Base-by-base conservation (phyloP, 169 alveolate genomes). In the Plasmodium billcollinsi region DNA sequence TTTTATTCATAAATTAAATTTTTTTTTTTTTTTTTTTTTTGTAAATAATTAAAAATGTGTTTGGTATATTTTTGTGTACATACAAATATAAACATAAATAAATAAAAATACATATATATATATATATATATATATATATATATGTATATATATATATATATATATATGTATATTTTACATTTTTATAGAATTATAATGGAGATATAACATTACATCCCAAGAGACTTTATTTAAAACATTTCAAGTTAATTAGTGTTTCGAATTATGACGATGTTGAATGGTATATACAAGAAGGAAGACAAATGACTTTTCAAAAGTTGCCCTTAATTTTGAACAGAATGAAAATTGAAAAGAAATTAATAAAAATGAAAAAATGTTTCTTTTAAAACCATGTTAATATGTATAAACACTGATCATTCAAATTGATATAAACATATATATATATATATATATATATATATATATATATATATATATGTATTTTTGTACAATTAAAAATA, bases 141-240 rank as follows among this genome's bases (percentile, higher is more conserved):
- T 9, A 59, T 26, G 2, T 20, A 8, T 18, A 9, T 12, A 59
- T 18, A 12, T 59, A 59, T 59, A 18, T 15, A 52, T 14, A 54
- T 54, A 15, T 52, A n/a, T 54, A 54, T 18, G 12, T 18, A 4
- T 9, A 59, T 26, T 0, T 20, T 43, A n/a, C 29, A 18, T 1
- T 58, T 47, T 66, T 26, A n/a, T 90, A 93, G 94, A 88, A 90
- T 9, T 93, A 93, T 94, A 73, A 90, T 33, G 95, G 95, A 18
- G 95, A 93, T 65, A 67, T 93, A 39, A 93, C 95, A 8, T 73
- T 93, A 61, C 94, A 73, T 50, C 95, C 95, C 33, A 88, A 86
- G 15, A 65, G 86, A 6, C 62, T 93, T 21, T 69, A 78, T 47
- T 58, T 83, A 39, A 80, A 69, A 62, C 93, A 93, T 63, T 69